Percentiles rank a stretch among this genome's conserved stretches.
Evolutionary conservation across 2,329 filamentous ascomycete genomes (phyloP).

Genomic region (Iodosphaeria phyllophila): DNA sequence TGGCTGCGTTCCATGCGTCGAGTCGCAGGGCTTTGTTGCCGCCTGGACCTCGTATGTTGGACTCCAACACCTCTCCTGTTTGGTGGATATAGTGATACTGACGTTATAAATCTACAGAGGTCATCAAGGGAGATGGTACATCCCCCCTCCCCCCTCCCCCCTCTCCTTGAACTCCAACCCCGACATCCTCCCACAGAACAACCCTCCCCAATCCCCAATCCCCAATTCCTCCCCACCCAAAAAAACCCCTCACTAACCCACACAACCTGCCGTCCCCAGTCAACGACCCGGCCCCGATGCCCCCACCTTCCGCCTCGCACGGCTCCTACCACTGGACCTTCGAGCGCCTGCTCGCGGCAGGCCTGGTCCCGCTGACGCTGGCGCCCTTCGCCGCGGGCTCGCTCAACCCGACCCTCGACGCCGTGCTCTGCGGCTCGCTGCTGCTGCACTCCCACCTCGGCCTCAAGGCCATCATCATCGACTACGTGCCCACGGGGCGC

Average conservation of each 20-base stretch:
- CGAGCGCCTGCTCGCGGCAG: slow-evolving; percentile 67
- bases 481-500: slow-evolving; percentile 66
- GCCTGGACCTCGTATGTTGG: slow-evolving; percentile 60
- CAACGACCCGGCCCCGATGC: slow-evolving; percentile 71
- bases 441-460: slow-evolving; percentile 92
- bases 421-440: slow-evolving; percentile 62
- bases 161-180: neutral
- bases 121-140: slow-evolving; percentile 57
- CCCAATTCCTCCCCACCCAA: neutral
- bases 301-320: slow-evolving; percentile 54
- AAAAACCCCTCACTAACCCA: slow-evolving; percentile 3
- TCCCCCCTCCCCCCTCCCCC: slow-evolving; percentile 3
- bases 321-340: slow-evolving; percentile 98
- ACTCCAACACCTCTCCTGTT: no score
- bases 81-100: slow-evolving; percentile 18
- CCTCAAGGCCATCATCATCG: slow-evolving; percentile 76
- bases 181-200: neutral
- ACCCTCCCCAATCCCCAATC: neutral
- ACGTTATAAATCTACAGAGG: slow-evolving; percentile 33
- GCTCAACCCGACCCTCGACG: slow-evolving; percentile 77
- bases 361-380: slow-evolving; percentile 70
- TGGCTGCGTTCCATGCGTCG: slow-evolving; percentile 76
- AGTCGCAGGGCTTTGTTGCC: slow-evolving; percentile 60
- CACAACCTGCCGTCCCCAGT: slow-evolving; percentile 30
- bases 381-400: slow-evolving; percentile 85